Base-by-base conservation (phyloP, 2,329 filamentous ascomycete genomes). In the Pyricularia grisea region DNA sequence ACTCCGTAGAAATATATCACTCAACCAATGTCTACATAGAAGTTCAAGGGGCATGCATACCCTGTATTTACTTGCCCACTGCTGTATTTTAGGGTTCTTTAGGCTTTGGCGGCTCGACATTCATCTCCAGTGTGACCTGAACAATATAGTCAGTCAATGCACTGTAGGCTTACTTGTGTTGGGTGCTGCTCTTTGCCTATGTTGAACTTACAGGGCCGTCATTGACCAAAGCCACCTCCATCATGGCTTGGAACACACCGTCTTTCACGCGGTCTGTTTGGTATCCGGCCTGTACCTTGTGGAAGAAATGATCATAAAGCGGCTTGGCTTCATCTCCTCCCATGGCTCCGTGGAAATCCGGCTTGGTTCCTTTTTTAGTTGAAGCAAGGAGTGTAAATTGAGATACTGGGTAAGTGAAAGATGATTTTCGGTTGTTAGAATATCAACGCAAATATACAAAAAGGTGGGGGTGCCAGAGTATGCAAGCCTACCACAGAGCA, bases 241-340 rank as follows among this genome's bases (percentile, higher is more conserved):
- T 99, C 94, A 97, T 97, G 67, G 95, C 95, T 76, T 97, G 94
- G 78, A 99, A 99, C 33, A 94, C 88, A n/a, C 96, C 95, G 77
- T 99, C 90, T 77, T 97, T 93, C 70, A 99, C 94, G 72, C 85
- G 89, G 10, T 93, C 91, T 7, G 86, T 79, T 5, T 82, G 78
- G 77, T 98, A 97, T 2, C 88, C 84, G 68, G 89, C 84, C 74
- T 89, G 86, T 61, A 98, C 88, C 74, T 91, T 92, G 67, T 86
- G 81, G 73, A 94, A 88, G 81, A 99, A 98, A 76, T 90, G 84
- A 69, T 94, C 87, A 77, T 98, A 99, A 7, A 98, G 83, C 71
- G 85, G 85, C 74, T 88, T 92, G 28, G 94, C 95, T 69, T 94
- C 88, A 12, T 92, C 88, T 3, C 90, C 90, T 66, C 87, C 87